Conservation (phyloP, 352 stramenopile genomes). For the Elongisporangium prolatum region DNA sequence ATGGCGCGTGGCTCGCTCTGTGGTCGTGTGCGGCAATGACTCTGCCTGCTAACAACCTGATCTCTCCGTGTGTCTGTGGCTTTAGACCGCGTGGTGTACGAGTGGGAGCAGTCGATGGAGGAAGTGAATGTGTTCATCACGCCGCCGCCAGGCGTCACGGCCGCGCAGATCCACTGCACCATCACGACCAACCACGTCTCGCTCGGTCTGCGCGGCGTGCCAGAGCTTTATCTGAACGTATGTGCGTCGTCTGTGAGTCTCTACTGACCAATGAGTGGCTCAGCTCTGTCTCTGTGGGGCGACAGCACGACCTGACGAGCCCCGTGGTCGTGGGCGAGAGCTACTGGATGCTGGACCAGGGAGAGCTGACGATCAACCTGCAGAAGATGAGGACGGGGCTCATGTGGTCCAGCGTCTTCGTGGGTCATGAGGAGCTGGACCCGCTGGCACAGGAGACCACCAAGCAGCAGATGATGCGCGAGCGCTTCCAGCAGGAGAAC, state of each 20-base stretch:
- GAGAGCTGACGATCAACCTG: slow-evolving; percentile 90
- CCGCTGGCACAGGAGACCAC: slow-evolving; percentile 90
- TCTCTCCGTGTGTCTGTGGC: slow-evolving; percentile 1
- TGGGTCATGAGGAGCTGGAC: slow-evolving; percentile 87
- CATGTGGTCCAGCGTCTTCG: slow-evolving; percentile 91
- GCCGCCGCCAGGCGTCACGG: slow-evolving; percentile 79
- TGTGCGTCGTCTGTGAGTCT: slow-evolving; percentile 2
- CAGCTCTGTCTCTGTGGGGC: not conserved
- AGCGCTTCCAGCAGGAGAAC: slow-evolving; percentile 98
- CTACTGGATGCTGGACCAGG: slow-evolving; percentile 94
- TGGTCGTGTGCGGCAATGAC: no score
- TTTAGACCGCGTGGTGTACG: slow-evolving; percentile 88
- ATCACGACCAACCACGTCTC: slow-evolving; percentile 89
- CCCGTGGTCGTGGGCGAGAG: slow-evolving; percentile 92
- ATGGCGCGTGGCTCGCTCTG: slow-evolving; percentile 25
- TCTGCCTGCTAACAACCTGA: not conserved
- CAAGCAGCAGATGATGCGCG: slow-evolving; percentile 96
- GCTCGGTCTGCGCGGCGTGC: slow-evolving; percentile 84
- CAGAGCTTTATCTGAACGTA: slow-evolving; percentile 92
- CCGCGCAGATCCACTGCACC: slow-evolving; percentile 81
- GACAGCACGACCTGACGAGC: slow-evolving; percentile 90
- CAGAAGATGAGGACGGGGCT: slow-evolving; percentile 96
- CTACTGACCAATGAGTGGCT: not conserved
- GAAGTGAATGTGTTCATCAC: slow-evolving; percentile 96
- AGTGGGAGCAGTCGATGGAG: slow-evolving; percentile 96